Conservation (phyloP, 1,284 basidiomycete genomes). For the Agroathelia rolfsii region DNA sequence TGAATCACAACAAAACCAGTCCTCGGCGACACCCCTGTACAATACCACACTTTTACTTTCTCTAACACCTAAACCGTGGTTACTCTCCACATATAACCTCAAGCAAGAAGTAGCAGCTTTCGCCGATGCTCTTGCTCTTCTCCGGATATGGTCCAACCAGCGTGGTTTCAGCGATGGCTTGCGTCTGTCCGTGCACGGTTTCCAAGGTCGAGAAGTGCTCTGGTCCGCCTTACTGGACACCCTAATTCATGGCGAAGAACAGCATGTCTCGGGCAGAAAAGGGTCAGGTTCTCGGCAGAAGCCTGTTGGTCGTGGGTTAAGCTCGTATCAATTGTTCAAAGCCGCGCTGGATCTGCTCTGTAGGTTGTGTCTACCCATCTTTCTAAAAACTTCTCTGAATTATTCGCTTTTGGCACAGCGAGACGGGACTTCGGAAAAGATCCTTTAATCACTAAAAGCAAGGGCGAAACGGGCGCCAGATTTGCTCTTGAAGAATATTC, state of each 20-base stretch:
- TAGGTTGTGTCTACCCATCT: slow-evolving; percentile 23
- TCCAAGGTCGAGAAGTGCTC: slow-evolving; percentile 57
- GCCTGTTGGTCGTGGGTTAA: slow-evolving; percentile 62
- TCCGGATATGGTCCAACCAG: slow-evolving; percentile 87
- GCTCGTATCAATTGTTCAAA: slow-evolving; percentile 82
- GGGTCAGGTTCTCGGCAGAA: slow-evolving; percentile 34
- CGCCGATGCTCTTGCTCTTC: slow-evolving; percentile 66
- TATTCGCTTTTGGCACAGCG: slow-evolving; percentile 29
- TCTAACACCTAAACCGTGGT: slow-evolving; percentile 52
- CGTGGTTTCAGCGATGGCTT: slow-evolving; percentile 62
- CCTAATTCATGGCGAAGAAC: slow-evolving; percentile 64
- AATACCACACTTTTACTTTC: slow-evolving; percentile 69
- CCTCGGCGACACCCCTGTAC: slow-evolving; percentile 62
- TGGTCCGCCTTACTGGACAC: slow-evolving; percentile 67
- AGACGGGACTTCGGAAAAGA: slow-evolving; percentile 61
- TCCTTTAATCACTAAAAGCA: slow-evolving; percentile 53
- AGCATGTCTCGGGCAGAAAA: slow-evolving; percentile 16
- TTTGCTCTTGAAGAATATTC: slow-evolving; percentile 40
- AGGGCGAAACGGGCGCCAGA: slow-evolving; percentile 40
- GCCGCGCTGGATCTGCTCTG: slow-evolving; percentile 73
- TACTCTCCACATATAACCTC: slow-evolving; percentile 62
- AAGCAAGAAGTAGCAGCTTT: slow-evolving; percentile 59
- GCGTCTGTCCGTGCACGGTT: slow-evolving; percentile 52
- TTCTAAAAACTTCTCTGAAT: slow-evolving; percentile 1
- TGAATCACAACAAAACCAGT: slow-evolving; percentile 8